phyloP scores from a whole-genome alignment of 108 stramenopile genomes.

The Cyclotella cryptica region DNA sequence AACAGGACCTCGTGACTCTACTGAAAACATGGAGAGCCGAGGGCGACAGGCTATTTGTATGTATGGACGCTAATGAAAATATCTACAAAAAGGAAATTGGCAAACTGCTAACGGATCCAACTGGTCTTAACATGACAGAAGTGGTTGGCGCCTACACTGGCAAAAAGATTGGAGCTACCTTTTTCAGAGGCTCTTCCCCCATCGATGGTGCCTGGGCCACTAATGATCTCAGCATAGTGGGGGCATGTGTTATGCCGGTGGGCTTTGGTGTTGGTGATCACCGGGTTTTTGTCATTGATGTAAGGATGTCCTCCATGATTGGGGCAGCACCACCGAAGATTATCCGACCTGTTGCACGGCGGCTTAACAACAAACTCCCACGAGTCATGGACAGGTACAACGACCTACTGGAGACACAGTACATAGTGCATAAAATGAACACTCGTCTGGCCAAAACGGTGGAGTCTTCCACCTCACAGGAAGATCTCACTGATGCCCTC shows the following conservation, averaged over 20 bases:
- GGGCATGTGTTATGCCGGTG: slow-evolving; percentile 10
- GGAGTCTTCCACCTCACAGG: too few species aligned
- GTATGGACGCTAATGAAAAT: slow-evolving; percentile 25
- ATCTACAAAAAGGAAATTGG: slow-evolving; percentile 13
- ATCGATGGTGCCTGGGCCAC: slow-evolving; percentile 27
- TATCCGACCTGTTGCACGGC: background rate
- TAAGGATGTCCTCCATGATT: background rate
- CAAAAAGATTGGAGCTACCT: too few species aligned
- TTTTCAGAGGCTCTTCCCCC: background rate
- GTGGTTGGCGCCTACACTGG: background rate
- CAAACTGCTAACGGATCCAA: background rate
- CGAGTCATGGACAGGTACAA: background rate
- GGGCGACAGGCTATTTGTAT: slow-evolving; percentile 16
- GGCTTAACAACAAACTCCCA: slow-evolving; percentile 3
- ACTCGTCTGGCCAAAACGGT: too few species aligned
- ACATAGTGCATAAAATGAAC: too few species aligned
- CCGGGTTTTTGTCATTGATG: slow-evolving; percentile 7
- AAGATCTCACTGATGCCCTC: too few species aligned
- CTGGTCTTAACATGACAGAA: slow-evolving; percentile 16
- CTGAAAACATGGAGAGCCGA: background rate
- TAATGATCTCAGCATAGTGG: background rate
- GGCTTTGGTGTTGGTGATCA: slow-evolving; percentile 17
- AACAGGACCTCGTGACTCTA: background rate
- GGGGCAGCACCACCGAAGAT: background rate
- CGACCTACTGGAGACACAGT: background rate